These are phyloP conservation scores for Tricholomella constricta DNA, from an alignment of 768 basidiomycete species.

Conservation along the genomic window DNA sequence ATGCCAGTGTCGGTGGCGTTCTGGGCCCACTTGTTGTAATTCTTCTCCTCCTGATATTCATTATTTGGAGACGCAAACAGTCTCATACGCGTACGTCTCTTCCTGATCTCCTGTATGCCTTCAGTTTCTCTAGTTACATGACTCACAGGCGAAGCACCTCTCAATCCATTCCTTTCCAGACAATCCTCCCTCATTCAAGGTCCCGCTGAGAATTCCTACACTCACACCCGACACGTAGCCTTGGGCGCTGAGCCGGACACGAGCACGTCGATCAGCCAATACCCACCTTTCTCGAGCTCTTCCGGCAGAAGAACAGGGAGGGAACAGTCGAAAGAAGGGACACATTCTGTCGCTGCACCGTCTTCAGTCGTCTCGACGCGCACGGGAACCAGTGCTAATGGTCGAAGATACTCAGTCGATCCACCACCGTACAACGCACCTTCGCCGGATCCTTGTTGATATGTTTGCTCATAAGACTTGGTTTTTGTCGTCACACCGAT, in stretches of 20 bases:
- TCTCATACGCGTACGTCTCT: background rate
- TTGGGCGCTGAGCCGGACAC: background rate
- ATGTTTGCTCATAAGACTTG: background rate
- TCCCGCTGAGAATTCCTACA: background rate
- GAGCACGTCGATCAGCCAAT: background rate
- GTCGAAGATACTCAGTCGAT: background rate
- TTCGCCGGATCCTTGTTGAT: background rate
- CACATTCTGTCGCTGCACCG: background rate
- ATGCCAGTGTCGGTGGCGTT: slow-evolving; percentile 7
- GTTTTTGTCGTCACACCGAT: no score
- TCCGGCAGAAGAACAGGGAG: background rate
- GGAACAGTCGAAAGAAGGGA: background rate
- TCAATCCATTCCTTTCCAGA: slow-evolving; percentile 3
- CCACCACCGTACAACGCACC: background rate
- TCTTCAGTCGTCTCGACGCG: background rate
- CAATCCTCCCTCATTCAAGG: slow-evolving; percentile 6
- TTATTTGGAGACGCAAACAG: slow-evolving; percentile 7
- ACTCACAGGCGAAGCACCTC: background rate
- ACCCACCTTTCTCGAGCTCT: background rate
- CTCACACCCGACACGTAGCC: background rate
- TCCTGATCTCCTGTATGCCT: background rate
- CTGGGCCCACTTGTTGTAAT: slow-evolving; percentile 6
- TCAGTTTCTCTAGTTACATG: background rate
- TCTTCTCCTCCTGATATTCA: background rate
- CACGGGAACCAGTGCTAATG: background rate